Base-by-base conservation (phyloP, 2,329 filamentous ascomycete species). In the Sphaceloma murrayae region DNA sequence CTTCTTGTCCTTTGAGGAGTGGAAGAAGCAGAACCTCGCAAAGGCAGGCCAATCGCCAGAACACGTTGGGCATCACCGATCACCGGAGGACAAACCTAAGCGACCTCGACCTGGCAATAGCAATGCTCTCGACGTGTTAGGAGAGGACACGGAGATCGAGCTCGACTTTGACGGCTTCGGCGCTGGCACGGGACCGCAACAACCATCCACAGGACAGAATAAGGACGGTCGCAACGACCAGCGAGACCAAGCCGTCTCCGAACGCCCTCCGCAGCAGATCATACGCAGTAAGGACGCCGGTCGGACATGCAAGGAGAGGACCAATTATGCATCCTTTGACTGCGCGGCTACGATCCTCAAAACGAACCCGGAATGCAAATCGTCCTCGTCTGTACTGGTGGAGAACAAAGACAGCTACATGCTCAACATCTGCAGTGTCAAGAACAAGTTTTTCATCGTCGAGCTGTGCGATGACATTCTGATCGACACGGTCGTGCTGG, bases 361-460 rank as follows among this genome's bases (percentile, higher is more conserved):
- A 67, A 85, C 85, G 2, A 94, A 93, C 57, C 71, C 76, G 3
- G 81, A 88, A 50, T 83, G 85, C 45, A 93, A 91, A 61, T 93
- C 91, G 50, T 74, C 87, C 11, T 93, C 87, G 48, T 81, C 88
- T 10, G 82, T 98, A 10, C 66, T 98, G 31, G 80, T 94, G 31
- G 91, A 98, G 67, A 95, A 95, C 66, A 96, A 96, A 66, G 91
- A 98, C 64, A 89, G 85, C 52, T 98, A 98, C 63, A 94, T 98
- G 86, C 73, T 96, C 34, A 85, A 95, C 52, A 85, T 89, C 59
- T 98, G 91, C 63, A 78, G 80, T 4, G 79, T 79, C 14, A 70
- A 80, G 53, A 89, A 93, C 67, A 96, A 96, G 63, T 95, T 93
- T 58, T 73, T 96, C 51, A 88, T 96, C 48, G 78, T 98, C 48